Base-by-base conservation (phyloP, 2,329 filamentous ascomycete genomes). In the Xylaria sp. region DNA sequence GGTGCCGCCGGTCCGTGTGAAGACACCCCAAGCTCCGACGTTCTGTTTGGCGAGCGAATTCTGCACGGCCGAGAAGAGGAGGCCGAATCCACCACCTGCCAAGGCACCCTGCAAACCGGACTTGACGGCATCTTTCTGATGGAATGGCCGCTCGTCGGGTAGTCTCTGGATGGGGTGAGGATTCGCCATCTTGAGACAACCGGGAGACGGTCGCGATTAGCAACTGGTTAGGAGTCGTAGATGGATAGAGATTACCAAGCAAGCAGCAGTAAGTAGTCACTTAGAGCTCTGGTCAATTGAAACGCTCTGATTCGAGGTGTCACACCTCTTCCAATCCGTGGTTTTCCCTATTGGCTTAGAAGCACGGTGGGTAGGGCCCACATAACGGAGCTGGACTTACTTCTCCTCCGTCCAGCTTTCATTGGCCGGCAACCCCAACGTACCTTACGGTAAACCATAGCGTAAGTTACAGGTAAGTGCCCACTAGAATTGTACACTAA, bases 11-110 rank as follows among this genome's bases (percentile, higher is more conserved):
- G 90, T 91, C 77, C 90, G 89, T 56, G 92, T 92, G 79, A 98
- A 90, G 77, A 97, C 87, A 74, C 92, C 92, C 84, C 91, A 89
- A 71, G 90, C 87, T 76, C 94, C 93, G 74, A 96, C 85, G 81
- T 97, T 97, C 80, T 89, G 87, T 84, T 90, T 94, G 65, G 91
- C 87, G 75, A 98, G 87, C 68, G 94, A 93, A 85, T 97, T 98
- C 84, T 94, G 92, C 74, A 97, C 87, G 65, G 92, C 91, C 60
- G 93, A 91, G 70, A 92, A 80, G 81, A 94, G 87, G 78, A 92
- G 83, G 76, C 94, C 94, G 69, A 88, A 87, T 69, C 84, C 83
- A 77, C 90, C 89, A 70, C 91, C 90, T 76, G 93, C 82, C 72
- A 90, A 77, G 50, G 87, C 88, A 70, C 89, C 89, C 79, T 88